Evolutionary conservation across 805 yeast genomes (phyloP).

Genomic region (Zygosaccharomyces siamensis): DNA sequence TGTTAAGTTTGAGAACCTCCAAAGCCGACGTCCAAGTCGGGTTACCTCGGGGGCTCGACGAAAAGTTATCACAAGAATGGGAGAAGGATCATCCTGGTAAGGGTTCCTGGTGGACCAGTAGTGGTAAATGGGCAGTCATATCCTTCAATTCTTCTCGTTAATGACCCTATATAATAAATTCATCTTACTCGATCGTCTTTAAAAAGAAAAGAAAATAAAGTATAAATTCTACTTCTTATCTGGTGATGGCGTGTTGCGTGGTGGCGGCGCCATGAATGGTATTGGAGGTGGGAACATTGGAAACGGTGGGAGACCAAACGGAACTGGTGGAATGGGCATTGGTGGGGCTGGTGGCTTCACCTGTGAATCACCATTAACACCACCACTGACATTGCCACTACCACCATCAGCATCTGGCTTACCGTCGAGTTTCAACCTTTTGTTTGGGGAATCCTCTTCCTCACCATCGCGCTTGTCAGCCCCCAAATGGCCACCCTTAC

Average conservation of each 20-base stretch:
- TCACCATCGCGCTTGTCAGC: slow-evolving; percentile 9
- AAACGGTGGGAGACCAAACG: slow-evolving; percentile 35
- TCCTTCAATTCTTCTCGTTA: slow-evolving; percentile 37
- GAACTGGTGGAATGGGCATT: slow-evolving; percentile 19
- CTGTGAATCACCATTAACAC: background rate
- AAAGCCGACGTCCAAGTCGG: slow-evolving; percentile 96
- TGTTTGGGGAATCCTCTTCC: slow-evolving; percentile 4
- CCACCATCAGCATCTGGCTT: slow-evolving; percentile 5
- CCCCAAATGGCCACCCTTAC: slow-evolving; percentile 15
- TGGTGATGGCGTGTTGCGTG: background rate
- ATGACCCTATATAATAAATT: background rate
- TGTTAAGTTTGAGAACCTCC: slow-evolving; percentile 82
- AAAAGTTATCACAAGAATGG: slow-evolving; percentile 59
- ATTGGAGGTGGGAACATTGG: slow-evolving; percentile 37
- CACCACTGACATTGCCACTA: background rate
- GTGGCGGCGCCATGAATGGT: slow-evolving; percentile 26
- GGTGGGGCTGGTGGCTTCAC: background rate
- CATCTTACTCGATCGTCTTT: background rate
- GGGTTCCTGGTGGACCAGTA: slow-evolving; percentile 76
- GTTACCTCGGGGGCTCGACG: slow-evolving; percentile 65
- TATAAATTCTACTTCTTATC: slow-evolving; percentile 2
- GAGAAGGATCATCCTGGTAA: slow-evolving; percentile 52
- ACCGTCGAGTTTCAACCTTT: slow-evolving; percentile 8
- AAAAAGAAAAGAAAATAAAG: background rate
- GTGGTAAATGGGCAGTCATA: slow-evolving; percentile 94